Conservation (phyloP, 176 grass and related monocot species). For the Oryza meyeriana region DNA sequence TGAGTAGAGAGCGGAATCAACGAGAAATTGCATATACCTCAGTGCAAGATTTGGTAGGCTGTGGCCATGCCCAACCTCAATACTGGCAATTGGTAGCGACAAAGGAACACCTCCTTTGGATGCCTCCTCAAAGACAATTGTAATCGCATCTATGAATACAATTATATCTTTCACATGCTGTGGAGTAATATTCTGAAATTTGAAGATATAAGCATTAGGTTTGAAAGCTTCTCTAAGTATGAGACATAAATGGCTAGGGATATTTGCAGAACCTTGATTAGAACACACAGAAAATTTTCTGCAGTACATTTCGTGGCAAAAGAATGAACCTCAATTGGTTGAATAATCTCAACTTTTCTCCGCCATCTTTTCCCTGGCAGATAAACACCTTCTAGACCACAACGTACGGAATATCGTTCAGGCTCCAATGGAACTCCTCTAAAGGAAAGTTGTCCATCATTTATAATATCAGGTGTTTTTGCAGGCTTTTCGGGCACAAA, state of each 20-base stretch:
- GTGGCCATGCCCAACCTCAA: slow-evolving; percentile 84
- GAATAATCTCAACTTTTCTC: slow-evolving; percentile 85
- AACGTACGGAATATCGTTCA: slow-evolving; percentile 78
- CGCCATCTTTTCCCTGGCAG: slow-evolving; percentile 94
- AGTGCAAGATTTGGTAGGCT: slow-evolving; percentile 85
- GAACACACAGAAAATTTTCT: slow-evolving; percentile 87
- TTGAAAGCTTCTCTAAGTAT: neutral
- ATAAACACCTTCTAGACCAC: slow-evolving; percentile 95
- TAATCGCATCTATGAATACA: slow-evolving; percentile 91
- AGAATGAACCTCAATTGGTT: slow-evolving; percentile 88
- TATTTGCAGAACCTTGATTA: slow-evolving; percentile 73
- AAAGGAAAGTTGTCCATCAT: slow-evolving; percentile 80
- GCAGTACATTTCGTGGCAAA: slow-evolving; percentile 81
- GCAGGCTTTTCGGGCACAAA: slow-evolving; percentile 69
- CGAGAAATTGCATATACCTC: slow-evolving; percentile 53
- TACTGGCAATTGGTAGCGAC: slow-evolving; percentile 85
- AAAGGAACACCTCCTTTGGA: slow-evolving; percentile 71
- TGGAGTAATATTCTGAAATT: slow-evolving; percentile 84
- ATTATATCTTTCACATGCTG: slow-evolving; percentile 71
- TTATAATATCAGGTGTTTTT: slow-evolving; percentile 60
- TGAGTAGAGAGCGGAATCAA: slow-evolving; percentile 11
- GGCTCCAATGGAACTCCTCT: slow-evolving; percentile 95
- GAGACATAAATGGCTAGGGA: slow-evolving; percentile 23
- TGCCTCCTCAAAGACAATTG: slow-evolving; percentile 87
- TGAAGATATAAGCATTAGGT: slow-evolving; percentile 24